phyloP scores from a whole-genome alignment of 306 rosid species.

The Hippophae tibetana region DNA sequence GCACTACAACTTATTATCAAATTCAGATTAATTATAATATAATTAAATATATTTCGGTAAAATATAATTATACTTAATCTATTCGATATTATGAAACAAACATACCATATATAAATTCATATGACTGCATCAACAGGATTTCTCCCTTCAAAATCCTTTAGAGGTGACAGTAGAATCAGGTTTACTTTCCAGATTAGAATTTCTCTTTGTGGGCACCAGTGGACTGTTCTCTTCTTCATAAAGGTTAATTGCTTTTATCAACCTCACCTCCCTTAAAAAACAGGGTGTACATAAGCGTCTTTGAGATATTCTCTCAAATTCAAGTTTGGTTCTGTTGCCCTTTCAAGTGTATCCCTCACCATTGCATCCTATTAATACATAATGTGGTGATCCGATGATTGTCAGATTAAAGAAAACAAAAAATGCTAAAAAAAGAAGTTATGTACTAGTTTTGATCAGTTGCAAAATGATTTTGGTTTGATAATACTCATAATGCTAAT shows the following conservation, averaged over 20 bases:
- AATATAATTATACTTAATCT: too few relatives aligned
- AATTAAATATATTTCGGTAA: too few relatives aligned
- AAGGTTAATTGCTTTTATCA: slow-evolving; percentile 21
- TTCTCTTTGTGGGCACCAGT: slow-evolving; percentile 63
- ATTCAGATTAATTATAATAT: too few relatives aligned
- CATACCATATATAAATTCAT: not conserved
- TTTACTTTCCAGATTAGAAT: slow-evolving; percentile 35
- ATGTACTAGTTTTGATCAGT: too few relatives aligned
- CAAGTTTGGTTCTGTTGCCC: slow-evolving; percentile 65
- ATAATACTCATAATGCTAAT: too few relatives aligned
- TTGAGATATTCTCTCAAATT: slow-evolving; percentile 58
- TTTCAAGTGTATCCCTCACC: slow-evolving; percentile 85
- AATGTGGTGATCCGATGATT: slow-evolving; percentile 5
- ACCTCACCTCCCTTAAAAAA: slow-evolving; percentile 39
- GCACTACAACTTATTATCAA: too few relatives aligned
- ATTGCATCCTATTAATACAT: slow-evolving; percentile 63
- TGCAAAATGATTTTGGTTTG: too few relatives aligned
- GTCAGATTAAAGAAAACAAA: not conserved
- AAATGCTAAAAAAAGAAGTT: not conserved
- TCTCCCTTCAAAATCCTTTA: not conserved
- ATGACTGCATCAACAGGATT: not conserved
- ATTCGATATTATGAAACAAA: too few relatives aligned
- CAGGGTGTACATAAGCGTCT: slow-evolving; percentile 71
- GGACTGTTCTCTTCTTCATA: slow-evolving; percentile 78
- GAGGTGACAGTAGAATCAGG: slow-evolving; percentile 32